A percentile compares a stretch with the other conserved stretches of the same genome.
Conservation (phyloP, 2,329 filamentous ascomycete species). For the Teratosphaeria zuluensis region DNA sequence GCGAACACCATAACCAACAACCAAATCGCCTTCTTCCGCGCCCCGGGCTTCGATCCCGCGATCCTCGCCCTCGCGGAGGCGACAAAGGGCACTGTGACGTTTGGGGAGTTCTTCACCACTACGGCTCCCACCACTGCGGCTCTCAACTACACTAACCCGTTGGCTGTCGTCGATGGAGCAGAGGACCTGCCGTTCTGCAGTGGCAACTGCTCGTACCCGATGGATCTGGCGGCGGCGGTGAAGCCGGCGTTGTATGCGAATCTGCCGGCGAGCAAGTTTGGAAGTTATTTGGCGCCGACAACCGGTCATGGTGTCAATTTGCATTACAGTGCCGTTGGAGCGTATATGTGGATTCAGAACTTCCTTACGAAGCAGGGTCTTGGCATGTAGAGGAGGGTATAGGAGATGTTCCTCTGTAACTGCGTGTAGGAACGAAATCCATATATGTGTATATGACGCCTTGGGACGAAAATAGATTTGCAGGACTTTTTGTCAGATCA, state of each 20-base stretch:
- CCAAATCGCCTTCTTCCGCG: conserved; percentile 24
- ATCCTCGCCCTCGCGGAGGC: conserved; percentile 19
- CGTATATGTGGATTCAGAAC: conserved; percentile 18
- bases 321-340: conserved; percentile 21
- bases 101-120: conserved; percentile 23
- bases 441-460: neutral
- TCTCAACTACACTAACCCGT: conserved; percentile 16
- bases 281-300: conserved; percentile 14
- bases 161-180: conserved; percentile 22
- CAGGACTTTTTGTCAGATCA: too few species aligned
- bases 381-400: neutral
- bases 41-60: conserved; percentile 20
- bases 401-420: neutral
- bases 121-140: conserved; percentile 9
- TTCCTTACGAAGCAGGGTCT: conserved; percentile 14
- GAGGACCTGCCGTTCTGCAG: conserved; percentile 23
- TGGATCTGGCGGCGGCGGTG: conserved; percentile 13
- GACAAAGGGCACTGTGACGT: conserved; percentile 20
- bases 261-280: conserved; percentile 8
- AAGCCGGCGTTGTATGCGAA: conserved; percentile 15
- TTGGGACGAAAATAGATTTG: too few species aligned
- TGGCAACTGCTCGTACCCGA: conserved; percentile 22
- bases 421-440: neutral
- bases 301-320: conserved; percentile 25
- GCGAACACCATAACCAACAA: conserved; percentile 12